A percentile compares a stretch with the other conserved stretches of the same genome.
phyloP scores from a whole-genome alignment of 2,329 filamentous ascomycete genomes.

The Thielaviopsis ethacetica region DNA sequence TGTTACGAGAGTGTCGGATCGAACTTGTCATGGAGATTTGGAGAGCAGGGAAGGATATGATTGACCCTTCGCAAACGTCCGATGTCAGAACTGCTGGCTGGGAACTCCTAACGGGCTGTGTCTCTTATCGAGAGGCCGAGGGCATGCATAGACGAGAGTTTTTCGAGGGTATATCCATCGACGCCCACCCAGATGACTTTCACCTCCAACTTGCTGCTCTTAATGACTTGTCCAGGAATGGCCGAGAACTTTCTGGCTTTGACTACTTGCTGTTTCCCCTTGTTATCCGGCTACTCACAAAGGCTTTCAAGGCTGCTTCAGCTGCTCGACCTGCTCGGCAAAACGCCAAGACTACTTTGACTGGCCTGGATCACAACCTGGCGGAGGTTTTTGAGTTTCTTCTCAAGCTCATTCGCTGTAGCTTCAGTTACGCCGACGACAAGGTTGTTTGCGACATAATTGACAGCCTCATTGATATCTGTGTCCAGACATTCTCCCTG shows the following conservation, averaged over 20 bases:
- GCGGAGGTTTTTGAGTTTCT: constrained; percentile 47
- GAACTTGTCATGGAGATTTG: constrained; percentile 46
- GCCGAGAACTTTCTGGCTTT: constrained; percentile 47
- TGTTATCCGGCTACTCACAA: constrained; percentile 42
- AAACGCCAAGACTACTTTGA: constrained; percentile 9
- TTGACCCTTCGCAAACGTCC: constrained; percentile 37
- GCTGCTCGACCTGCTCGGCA: constrained; percentile 27
- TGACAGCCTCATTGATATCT: constrained; percentile 46
- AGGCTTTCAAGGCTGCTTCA: constrained; percentile 36
- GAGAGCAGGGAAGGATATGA: constrained; percentile 49
- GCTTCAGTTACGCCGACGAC: constrained; percentile 51
- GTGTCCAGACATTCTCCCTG: constrained; percentile 46
- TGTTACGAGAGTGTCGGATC: constrained; percentile 42
- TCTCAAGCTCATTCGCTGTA: constrained; percentile 58
- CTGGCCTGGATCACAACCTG: constrained; percentile 44
- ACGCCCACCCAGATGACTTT: constrained; percentile 44
- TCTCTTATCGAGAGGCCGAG: constrained; percentile 44
- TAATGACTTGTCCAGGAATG: constrained; percentile 42
- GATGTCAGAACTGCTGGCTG: constrained; percentile 43
- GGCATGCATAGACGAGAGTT: constrained; percentile 50
- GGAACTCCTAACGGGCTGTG: constrained; percentile 49
- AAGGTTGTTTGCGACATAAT: constrained; percentile 44
- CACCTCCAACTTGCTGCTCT: constrained; percentile 48
- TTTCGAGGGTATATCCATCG: constrained; percentile 43
- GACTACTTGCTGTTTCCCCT: constrained; percentile 50